phyloP scores from a whole-genome alignment of 129 eudicot species.

The Solidago caesia region DNA sequence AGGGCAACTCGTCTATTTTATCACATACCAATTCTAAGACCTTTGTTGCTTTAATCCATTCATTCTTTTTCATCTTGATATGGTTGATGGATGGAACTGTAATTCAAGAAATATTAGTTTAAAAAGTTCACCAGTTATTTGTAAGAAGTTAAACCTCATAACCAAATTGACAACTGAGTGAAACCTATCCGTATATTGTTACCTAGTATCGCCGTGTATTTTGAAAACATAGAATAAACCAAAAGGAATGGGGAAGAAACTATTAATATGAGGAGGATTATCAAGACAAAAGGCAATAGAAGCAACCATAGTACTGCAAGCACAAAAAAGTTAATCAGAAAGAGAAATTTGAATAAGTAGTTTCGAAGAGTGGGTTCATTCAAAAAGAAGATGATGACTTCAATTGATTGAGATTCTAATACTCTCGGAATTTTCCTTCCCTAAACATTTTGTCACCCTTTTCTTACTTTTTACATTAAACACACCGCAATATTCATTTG shows the following conservation, averaged over 20 bases:
- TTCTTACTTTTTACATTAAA: too few species aligned
- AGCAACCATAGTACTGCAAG: neutral
- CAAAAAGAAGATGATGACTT: too few species aligned
- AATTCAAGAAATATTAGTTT: neutral
- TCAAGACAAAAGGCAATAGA: neutral
- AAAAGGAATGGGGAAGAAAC: neutral
- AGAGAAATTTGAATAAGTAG: too few species aligned
- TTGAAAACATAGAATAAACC: neutral
- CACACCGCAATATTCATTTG: too few species aligned
- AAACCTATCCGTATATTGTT: neutral
- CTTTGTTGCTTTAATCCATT: neutral
- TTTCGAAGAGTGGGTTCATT: too few species aligned
- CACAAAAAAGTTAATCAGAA: neutral
- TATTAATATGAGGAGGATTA: neutral
- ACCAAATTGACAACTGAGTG: neutral
- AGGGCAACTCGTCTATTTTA: neutral
- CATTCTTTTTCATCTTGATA: neutral
- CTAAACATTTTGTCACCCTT: too few species aligned
- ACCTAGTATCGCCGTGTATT: neutral
- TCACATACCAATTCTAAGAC: constrained; percentile 11
- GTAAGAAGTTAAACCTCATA: neutral
- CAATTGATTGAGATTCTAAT: too few species aligned
- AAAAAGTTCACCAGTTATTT: neutral
- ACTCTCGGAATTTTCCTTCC: too few species aligned
- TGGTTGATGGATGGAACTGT: neutral